Conservation (phyloP, 805 yeast species). For the Kazachstania bromeliacearum region DNA sequence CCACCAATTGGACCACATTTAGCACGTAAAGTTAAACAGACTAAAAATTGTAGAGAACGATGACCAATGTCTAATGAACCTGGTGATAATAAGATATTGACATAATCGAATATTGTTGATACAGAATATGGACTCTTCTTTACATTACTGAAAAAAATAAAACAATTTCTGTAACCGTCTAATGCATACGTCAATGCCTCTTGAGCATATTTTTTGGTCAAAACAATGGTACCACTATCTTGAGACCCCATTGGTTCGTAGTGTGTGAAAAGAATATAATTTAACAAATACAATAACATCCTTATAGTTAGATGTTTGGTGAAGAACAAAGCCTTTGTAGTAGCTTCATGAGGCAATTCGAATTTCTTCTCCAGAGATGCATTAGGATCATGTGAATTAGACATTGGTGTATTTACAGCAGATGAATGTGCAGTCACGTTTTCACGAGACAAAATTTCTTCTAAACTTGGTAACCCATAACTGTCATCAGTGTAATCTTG, state of each 20-base stretch:
- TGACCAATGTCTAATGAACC: conserved; percentile 44
- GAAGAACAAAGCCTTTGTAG: conserved; percentile 34
- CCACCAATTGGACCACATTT: conserved; percentile 36
- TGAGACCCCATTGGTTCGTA: conserved; percentile 35
- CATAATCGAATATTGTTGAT: conserved; percentile 28
- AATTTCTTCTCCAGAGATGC: conserved; percentile 23
- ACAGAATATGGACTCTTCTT: conserved; percentile 29
- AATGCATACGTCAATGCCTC: conserved; percentile 34
- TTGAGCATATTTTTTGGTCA: conserved; percentile 35
- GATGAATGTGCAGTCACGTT: conserved; percentile 7
- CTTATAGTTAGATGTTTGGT: conserved; percentile 34
- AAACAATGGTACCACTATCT: conserved; percentile 26
- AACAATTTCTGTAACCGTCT: conserved; percentile 36
- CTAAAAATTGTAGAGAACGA: conserved; percentile 47
- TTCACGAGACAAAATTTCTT: conserved; percentile 15
- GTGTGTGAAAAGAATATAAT: conserved; percentile 39
- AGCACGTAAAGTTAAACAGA: conserved; percentile 43
- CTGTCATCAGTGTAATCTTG: conserved; percentile 23
- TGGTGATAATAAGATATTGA: conserved; percentile 42
- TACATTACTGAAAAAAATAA: conserved; percentile 33
- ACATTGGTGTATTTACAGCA: conserved; percentile 4
- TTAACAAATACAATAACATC: conserved; percentile 41
- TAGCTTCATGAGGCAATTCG: conserved; percentile 33
- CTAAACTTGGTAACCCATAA: conserved; percentile 26
- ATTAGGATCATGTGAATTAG: neutral